A percentile compares a stretch with the other conserved stretches of the same genome.
These are phyloP conservation scores for Mycena galopus DNA, from an alignment of 768 basidiomycete genomes.

Conservation along the genomic window DNA sequence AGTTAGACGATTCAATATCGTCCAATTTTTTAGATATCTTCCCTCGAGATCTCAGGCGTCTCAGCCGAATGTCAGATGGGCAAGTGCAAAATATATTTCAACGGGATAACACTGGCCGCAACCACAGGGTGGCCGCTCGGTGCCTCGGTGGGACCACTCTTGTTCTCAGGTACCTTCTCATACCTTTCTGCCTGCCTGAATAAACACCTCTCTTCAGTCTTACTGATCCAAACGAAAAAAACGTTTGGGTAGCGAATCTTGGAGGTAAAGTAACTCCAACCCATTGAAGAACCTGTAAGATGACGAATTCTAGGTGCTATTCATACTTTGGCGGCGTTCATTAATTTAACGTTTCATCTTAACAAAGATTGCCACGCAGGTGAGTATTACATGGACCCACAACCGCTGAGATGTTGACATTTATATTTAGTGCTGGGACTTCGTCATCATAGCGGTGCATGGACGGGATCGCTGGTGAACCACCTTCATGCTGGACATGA, in stretches of 20 bases:
- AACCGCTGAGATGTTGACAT: constrained; percentile 5
- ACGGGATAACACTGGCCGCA: constrained; percentile 18
- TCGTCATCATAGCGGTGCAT: constrained; percentile 50
- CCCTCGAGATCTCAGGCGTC: constrained; percentile 45
- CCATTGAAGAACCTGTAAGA: background rate
- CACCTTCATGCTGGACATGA: constrained; percentile 58
- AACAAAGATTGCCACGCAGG: constrained; percentile 61
- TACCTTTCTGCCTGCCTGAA: background rate
- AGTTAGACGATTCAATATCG: constrained; percentile 58
- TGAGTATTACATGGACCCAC: constrained; percentile 33
- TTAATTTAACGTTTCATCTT: constrained; percentile 5
- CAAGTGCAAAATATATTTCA: constrained; percentile 29
- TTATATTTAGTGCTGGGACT: constrained; percentile 51
- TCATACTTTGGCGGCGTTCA: background rate
- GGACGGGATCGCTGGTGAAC: constrained; percentile 59
- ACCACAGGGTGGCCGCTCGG: constrained; percentile 31
- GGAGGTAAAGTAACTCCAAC: constrained; percentile 47
- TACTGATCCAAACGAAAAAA: constrained; percentile 61
- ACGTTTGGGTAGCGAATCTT: constrained; percentile 72
- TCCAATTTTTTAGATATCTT: constrained; percentile 60
- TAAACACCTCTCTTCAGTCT: constrained; percentile 48
- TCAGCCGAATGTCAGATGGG: constrained; percentile 27
- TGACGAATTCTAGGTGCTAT: constrained; percentile 15
- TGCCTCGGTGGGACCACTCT: constrained; percentile 70
- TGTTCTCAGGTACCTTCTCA: constrained; percentile 49